Base-by-base conservation (phyloP, 768 basidiomycete genomes). In the Phanerochaete sordida region DNA sequence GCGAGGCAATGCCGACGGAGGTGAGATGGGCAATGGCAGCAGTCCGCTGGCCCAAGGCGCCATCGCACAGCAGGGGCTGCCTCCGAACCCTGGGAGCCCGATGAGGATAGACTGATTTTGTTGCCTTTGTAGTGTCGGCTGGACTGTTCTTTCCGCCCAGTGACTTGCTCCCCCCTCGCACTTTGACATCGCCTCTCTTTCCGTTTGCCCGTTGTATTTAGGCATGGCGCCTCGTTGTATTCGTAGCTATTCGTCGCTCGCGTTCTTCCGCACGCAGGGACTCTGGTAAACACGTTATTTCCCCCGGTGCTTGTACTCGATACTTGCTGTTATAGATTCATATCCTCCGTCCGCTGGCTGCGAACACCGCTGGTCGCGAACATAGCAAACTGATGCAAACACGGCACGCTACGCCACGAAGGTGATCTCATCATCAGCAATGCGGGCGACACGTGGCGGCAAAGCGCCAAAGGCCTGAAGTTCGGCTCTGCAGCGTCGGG, bases 1-100 rank as follows among this genome's bases (percentile, higher is more conserved):
- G 61, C 77, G 75, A 24, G 69, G 66, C 11, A 45, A 13, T 13
- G 59, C 35, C n/a, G 33, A 33, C 28, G 31, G 28, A 4, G 5
- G n/a, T 7, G 47, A 31, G 27, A 51, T 54, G 33, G 45, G 49
- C 3, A 28, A 45, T 21, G 59, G 59, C 24, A 28, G 58, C 45
- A 66, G 60, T 49, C 65, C 62, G 16, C 26, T 62, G 27, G 56
- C 57, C 7, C 58, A 48, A 54, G 30, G 27, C 23, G 52, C n/a
- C 19, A 11, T 13, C 4, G 33, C 13, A 19, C 27, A 47, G 16
- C 23, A 52, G 19, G n/a, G n/a, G n/a, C 26, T 62, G 12, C 58
- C 62, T 4, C 55, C 63, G 27, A 58, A 59, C 46, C 64, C 64
- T 39, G 61, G 59, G 15, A 65, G 64, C 31, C 64, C 64, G 6